phyloP scores from a whole-genome alignment of 345 rosid genomes.

The Eucalyptus sp. region DNA sequence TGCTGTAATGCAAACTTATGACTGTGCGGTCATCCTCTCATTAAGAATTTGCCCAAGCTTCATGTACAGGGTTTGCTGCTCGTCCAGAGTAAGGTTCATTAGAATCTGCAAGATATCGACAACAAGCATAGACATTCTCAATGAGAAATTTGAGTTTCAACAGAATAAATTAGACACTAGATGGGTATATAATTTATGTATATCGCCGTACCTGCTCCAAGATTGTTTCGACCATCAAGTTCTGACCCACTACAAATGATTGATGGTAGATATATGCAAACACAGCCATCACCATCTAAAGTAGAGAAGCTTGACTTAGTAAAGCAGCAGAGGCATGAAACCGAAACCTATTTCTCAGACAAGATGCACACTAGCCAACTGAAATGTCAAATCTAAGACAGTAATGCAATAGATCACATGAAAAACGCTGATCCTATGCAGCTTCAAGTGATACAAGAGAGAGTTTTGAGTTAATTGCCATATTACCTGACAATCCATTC shows the following conservation, averaged over 20 bases:
- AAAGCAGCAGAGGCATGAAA: not conserved
- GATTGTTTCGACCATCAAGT: slow-evolving; percentile 53
- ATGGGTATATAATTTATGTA: not conserved
- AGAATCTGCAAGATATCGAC: slow-evolving; percentile 25
- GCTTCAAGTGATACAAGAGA: not conserved
- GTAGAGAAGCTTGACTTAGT: not conserved
- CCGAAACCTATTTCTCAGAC: not conserved
- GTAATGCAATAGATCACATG: not conserved
- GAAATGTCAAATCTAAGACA: not conserved
- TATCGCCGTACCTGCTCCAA: slow-evolving; percentile 52
- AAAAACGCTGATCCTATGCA: not conserved
- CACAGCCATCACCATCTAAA: slow-evolving; percentile 97
- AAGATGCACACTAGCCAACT: not conserved
- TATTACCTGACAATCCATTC: slow-evolving; percentile 95
- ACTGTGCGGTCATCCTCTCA: not conserved
- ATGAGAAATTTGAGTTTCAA: not conserved
- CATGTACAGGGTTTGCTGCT: slow-evolving; percentile 42
- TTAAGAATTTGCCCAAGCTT: slow-evolving; percentile 46
- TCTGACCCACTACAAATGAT: slow-evolving; percentile 55
- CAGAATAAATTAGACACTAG: not conserved
- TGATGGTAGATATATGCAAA: slow-evolving; percentile 93
- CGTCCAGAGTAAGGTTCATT: slow-evolving; percentile 47
- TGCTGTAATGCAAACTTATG: not conserved
- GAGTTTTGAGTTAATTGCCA: not conserved
- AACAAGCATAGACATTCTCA: not conserved